Evolutionary conservation across 129 eudicot genomes (phyloP), one percentile per base, ranked within the genome.

Genomic region (Lonicera japonica): DNA sequence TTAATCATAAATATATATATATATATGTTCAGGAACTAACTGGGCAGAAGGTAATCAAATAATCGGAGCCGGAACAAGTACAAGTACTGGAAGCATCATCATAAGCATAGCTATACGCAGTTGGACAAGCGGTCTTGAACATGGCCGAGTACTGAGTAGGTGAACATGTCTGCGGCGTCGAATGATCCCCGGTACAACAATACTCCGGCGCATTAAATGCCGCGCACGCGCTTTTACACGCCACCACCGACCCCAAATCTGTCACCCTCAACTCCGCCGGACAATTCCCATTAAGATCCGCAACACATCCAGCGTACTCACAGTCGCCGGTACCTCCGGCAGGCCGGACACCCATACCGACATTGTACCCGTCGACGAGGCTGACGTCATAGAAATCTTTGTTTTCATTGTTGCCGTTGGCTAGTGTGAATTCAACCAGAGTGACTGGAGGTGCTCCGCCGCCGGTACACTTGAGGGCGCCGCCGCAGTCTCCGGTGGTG

Each of bases 21-120:
- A n/a, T 6, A 29, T 29, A 29, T 29, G 2, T 41, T 41, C 19
- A 61, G 7, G 50, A 56, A 21, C 47, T 18, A 18, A 50, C 61
- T 25, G 94, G 94, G 73, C 96, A 84, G 67, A 82, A 88, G 12
- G 87, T 82, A 54, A 88, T 82, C 60, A 82, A 50, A 43, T 84
- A 88, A 65, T 88, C 83, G 14, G 96, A 57, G 45, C 87, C 85
- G 40, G 85, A 73, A 68, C 94, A 88, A 52, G 96, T 88, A 66
- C 79, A 79, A 15, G 94, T 88, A 65, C 96, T 88, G 10, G 96
- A 71, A 41, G 79, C 74, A 73, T 88, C 96, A 68, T 84, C 96
- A 46, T 88, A 88, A 4, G 96, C 94, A 43, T 88, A 88, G 50
- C 96, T 88, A 41, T 88, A 88, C 8, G 96, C 96, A 21, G 81